phyloP scores from a whole-genome alignment of 2,329 filamentous ascomycete species.

The Elsinoe perseae region DNA sequence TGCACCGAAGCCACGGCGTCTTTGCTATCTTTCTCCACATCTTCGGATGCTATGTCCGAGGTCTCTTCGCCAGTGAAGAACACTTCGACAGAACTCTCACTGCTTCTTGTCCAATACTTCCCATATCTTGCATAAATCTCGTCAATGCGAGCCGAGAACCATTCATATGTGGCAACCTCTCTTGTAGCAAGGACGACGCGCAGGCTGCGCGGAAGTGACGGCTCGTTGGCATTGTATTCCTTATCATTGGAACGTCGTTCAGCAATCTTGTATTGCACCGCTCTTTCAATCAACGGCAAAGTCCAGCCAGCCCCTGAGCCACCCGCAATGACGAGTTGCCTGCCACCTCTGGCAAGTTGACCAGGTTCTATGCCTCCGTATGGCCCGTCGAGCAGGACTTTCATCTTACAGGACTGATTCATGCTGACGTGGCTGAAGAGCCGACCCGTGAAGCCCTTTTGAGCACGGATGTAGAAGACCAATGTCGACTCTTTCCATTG shows the following conservation, averaged over 20 bases:
- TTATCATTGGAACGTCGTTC: constrained; percentile 22
- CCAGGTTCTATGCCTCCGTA: constrained; percentile 46
- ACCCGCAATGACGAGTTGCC: constrained; percentile 45
- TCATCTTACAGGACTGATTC: constrained; percentile 32
- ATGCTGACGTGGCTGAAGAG: constrained; percentile 36
- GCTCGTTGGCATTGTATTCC: background rate
- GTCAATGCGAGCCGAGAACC: constrained; percentile 31
- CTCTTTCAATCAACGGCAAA: constrained; percentile 40
- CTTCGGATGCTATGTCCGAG: background rate
- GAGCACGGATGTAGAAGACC: constrained; percentile 47
- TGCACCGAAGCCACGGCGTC: background rate
- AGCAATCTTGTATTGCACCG: constrained; percentile 20
- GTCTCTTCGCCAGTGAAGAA: background rate
- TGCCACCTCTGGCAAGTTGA: constrained; percentile 36
- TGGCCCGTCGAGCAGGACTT: constrained; percentile 50
- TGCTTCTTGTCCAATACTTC: constrained; percentile 4
- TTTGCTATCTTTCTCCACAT: background rate
- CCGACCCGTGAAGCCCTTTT: constrained; percentile 43
- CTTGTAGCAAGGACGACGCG: constrained; percentile 33
- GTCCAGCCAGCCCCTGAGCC: constrained; percentile 51
- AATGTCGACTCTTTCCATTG: constrained; percentile 35
- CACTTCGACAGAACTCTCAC: background rate
- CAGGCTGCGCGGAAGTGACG: background rate
- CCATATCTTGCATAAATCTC: constrained; percentile 25
- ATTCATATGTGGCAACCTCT: constrained; percentile 29